phyloP scores from a whole-genome alignment of 441 rosid species.

The Corymbia citriodora region DNA sequence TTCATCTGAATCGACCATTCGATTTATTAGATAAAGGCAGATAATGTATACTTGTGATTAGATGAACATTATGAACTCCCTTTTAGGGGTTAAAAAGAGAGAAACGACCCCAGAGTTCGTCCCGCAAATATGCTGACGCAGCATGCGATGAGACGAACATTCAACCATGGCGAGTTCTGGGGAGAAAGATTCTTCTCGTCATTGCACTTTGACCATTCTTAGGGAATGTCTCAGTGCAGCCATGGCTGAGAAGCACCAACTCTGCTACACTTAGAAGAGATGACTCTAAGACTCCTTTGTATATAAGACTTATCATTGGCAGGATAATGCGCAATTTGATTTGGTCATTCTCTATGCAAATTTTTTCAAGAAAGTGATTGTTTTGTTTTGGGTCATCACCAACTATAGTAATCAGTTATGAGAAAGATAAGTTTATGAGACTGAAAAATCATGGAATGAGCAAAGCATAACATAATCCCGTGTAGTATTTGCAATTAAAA shows the following conservation, averaged over 20 bases:
- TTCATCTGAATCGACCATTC: neutral
- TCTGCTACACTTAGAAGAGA: neutral
- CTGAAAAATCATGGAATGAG: neutral
- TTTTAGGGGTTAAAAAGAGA: neutral
- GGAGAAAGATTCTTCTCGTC: neutral
- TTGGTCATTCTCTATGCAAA: neutral
- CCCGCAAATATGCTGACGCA: neutral
- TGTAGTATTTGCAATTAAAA: neutral
- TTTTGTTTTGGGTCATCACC: neutral
- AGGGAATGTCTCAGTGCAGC: neutral
- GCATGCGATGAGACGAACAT: neutral
- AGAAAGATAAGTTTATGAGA: neutral
- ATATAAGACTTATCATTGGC: neutral
- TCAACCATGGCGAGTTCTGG: neutral
- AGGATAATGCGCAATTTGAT: neutral
- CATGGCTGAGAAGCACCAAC: neutral
- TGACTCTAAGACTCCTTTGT: neutral
- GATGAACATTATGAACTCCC: neutral
- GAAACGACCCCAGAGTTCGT: neutral
- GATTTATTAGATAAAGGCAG: neutral
- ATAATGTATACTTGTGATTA: neutral
- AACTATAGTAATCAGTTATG: neutral
- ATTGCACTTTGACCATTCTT: conserved; percentile 7
- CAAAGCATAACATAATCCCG: neutral
- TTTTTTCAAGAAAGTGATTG: neutral